phyloP scores from a whole-genome alignment of 176 grass and related monocot genomes.

The Stipa capillata region DNA sequence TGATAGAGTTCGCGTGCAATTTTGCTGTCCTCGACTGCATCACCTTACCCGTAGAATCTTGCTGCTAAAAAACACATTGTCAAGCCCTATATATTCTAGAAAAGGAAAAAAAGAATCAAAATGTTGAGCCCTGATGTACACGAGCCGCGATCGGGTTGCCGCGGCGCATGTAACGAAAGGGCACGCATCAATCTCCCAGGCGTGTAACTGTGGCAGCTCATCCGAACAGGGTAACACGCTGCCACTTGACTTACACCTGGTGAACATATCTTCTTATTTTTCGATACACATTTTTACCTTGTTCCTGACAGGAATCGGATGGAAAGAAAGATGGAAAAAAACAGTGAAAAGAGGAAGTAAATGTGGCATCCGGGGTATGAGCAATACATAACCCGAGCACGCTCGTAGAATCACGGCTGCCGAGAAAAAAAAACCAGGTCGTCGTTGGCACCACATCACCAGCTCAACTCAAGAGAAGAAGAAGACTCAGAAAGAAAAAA shows the following conservation, averaged over 20 bases:
- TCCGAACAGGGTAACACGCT: conserved; percentile 7
- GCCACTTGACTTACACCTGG: conserved; percentile 67
- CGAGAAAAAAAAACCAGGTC: conserved; percentile 9
- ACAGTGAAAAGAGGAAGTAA: not conserved
- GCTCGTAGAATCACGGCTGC: not conserved
- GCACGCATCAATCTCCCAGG: conserved; percentile 26
- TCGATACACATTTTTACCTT: not conserved
- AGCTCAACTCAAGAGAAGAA: conserved; percentile 6
- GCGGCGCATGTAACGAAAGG: conserved; percentile 47
- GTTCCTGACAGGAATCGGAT: not conserved
- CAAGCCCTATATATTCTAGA: too few relatives aligned
- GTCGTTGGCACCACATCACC: conserved; percentile 62
- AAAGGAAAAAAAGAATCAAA: too few relatives aligned
- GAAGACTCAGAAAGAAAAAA: not conserved
- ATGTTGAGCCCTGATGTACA: conserved; percentile 39
- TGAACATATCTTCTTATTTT: not conserved
- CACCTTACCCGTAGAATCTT: too few relatives aligned
- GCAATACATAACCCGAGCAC: not conserved
- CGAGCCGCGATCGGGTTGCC: not conserved
- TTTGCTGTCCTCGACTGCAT: too few relatives aligned
- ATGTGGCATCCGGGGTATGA: conserved; percentile 27
- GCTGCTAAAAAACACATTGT: too few relatives aligned
- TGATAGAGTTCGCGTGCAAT: too few relatives aligned
- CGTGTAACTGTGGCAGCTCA: conserved; percentile 61
- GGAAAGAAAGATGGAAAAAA: not conserved